Conservation (phyloP, 2,329 filamentous ascomycete genomes). For the Escovopsis sp. region DNA sequence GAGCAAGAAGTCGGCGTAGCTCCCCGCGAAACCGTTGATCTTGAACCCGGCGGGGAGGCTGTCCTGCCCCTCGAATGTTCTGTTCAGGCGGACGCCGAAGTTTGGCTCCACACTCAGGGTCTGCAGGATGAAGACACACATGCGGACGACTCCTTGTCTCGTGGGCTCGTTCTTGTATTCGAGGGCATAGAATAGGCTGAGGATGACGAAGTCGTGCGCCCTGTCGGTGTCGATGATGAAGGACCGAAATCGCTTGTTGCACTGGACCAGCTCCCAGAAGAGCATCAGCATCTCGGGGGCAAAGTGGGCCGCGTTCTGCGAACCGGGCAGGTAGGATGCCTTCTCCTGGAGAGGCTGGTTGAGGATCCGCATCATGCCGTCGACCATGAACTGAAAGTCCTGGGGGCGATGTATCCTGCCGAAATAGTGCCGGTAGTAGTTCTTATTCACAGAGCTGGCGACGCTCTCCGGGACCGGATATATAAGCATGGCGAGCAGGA, state of each 20-base stretch:
- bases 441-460: conserved; percentile 55
- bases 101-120: conserved; percentile 86
- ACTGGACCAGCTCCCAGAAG: conserved; percentile 94
- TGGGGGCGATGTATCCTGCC: conserved; percentile 82
- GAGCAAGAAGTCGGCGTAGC: conserved; percentile 87
- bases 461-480: conserved; percentile 72
- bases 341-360: conserved; percentile 88
- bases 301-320: conserved; percentile 67
- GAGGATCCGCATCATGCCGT: conserved; percentile 83
- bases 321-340: conserved; percentile 74
- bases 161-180: conserved; percentile 75
- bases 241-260: conserved; percentile 91
- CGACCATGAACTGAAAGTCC: conserved; percentile 94
- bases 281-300: conserved; percentile 93
- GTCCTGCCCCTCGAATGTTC: conserved; percentile 75
- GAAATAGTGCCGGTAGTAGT: conserved; percentile 86
- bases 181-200: conserved; percentile 84
- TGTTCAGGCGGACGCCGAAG: conserved; percentile 83
- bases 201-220: conserved; percentile 80
- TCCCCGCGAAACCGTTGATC: conserved; percentile 71
- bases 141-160: conserved; percentile 83
- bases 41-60: conserved; percentile 70
- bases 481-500: conserved; percentile 71
- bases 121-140: conserved; percentile 95
- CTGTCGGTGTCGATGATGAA: conserved; percentile 95